Evolutionary conservation across 352 stramenopile species (phyloP).

Genomic region (Saprolegnia parasitica): DNA sequence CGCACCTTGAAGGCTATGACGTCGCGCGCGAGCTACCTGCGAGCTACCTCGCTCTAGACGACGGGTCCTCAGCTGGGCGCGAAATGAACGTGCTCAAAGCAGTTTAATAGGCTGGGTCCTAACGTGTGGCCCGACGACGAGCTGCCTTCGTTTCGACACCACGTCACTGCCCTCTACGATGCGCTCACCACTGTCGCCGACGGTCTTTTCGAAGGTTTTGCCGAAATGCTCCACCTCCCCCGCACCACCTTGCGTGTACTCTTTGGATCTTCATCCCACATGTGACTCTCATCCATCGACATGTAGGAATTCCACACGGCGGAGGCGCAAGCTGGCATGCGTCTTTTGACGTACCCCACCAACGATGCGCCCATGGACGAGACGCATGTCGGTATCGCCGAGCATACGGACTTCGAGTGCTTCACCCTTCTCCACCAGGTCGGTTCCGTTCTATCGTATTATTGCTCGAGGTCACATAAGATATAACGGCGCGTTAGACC

Average conservation of each 20-base stretch:
- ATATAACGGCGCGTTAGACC: too few relatives aligned
- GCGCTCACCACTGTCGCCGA: conserved; percentile 53
- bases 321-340: conserved; percentile 69
- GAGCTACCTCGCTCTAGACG: conserved; percentile 48
- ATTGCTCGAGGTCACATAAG: too few relatives aligned
- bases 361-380: conserved; percentile 40
- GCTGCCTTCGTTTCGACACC: conserved; percentile 47
- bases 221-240: conserved; percentile 62
- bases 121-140: conserved; percentile 62
- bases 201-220: conserved; percentile 64
- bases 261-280: not conserved
- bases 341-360: conserved; percentile 64
- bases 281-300: conserved; percentile 19
- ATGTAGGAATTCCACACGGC: conserved; percentile 45
- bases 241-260: conserved; percentile 52
- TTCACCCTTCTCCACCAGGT: conserved; percentile 83
- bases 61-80: not conserved
- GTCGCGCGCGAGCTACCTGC: conserved; percentile 51
- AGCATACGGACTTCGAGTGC: conserved; percentile 78
- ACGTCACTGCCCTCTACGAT: conserved; percentile 67
- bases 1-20: conserved; percentile 68
- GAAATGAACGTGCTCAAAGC: not conserved
- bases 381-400: conserved; percentile 64
- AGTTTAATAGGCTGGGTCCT: conserved; percentile 46
- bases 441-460: conserved; percentile 30